These are phyloP conservation scores for Fraxinus velutina DNA, from an alignment of 305 asterid species.

Conservation along the genomic window DNA sequence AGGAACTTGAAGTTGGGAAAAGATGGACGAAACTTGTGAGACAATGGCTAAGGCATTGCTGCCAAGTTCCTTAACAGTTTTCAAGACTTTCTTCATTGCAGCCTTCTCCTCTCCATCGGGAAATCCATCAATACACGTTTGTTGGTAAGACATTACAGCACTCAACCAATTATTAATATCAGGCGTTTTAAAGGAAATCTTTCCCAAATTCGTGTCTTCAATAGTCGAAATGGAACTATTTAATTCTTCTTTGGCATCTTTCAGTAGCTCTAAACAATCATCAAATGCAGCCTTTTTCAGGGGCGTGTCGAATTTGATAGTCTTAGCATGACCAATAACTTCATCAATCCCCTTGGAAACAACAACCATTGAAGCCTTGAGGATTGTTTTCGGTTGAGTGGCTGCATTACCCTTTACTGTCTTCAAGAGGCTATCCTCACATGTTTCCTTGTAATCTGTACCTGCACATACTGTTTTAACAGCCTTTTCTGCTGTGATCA, in stretches of 20 bases:
- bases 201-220: slow-evolving; percentile 20
- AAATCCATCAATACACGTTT: slow-evolving; percentile 69
- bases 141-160: slow-evolving; percentile 70
- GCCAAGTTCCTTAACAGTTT: slow-evolving; percentile 39
- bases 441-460: slow-evolving; percentile 59
- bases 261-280: slow-evolving; percentile 51
- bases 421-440: slow-evolving; percentile 45
- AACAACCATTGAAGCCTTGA: slow-evolving; percentile 46
- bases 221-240: slow-evolving; percentile 41
- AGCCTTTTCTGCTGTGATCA: slow-evolving; percentile 29
- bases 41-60: slow-evolving; percentile 69
- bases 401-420: slow-evolving; percentile 36
- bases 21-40: slow-evolving; percentile 27
- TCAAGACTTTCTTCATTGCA: slow-evolving; percentile 33
- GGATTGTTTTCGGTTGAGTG: slow-evolving; percentile 37
- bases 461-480: slow-evolving; percentile 45
- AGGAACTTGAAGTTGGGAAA: slow-evolving; percentile 20
- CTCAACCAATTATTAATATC: slow-evolving; percentile 73
- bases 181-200: slow-evolving; percentile 17
- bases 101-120: slow-evolving; percentile 58
- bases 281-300: slow-evolving; percentile 47
- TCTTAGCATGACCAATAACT: slow-evolving; percentile 29
- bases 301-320: slow-evolving; percentile 43
- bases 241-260: slow-evolving; percentile 66
- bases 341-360: slow-evolving; percentile 41